Conservation (phyloP, 1,284 basidiomycete genomes). For the Cystobasidium sp. region DNA sequence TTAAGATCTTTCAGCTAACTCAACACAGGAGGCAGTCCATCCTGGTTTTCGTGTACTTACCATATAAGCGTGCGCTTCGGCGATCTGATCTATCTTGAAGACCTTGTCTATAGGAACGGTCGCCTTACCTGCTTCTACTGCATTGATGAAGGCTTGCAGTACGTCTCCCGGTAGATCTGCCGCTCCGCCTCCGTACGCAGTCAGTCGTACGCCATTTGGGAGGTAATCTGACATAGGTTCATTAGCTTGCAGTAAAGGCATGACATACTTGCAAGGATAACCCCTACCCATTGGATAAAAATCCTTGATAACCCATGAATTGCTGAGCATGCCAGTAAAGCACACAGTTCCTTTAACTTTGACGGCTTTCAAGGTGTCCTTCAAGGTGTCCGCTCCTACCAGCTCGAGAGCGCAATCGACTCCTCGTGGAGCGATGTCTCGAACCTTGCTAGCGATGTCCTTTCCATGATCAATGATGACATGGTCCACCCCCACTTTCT, state of each 20-base stretch:
- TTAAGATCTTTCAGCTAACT: background rate
- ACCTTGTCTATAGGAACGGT: constrained; percentile 4
- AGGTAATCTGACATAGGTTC: background rate
- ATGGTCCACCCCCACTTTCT: constrained; percentile 19
- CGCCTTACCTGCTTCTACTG: background rate
- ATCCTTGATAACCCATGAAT: constrained; percentile 28
- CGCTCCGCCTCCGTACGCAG: constrained; percentile 12
- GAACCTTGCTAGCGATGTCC: constrained; percentile 21
- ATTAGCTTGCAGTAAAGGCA: background rate
- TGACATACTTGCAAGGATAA: too few relatives aligned
- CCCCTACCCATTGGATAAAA: constrained; percentile 34
- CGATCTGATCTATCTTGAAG: constrained; percentile 2
- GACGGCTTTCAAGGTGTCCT: constrained; percentile 20
- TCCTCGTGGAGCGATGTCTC: constrained; percentile 6
- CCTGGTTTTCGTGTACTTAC: background rate
- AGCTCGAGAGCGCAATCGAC: constrained; percentile 39
- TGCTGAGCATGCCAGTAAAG: constrained; percentile 31
- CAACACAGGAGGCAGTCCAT: background rate
- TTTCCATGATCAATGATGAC: constrained; percentile 32
- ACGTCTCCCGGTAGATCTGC: constrained; percentile 10
- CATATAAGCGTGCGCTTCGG: constrained; percentile 16
- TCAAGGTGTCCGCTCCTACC: constrained; percentile 29
- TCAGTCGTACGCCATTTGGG: constrained; percentile 14
- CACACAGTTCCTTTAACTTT: constrained; percentile 24
- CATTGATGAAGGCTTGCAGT: constrained; percentile 7